These are phyloP conservation scores for Globisporangium cederbergense DNA, from an alignment of 352 stramenopile species.

Conservation along the genomic window DNA sequence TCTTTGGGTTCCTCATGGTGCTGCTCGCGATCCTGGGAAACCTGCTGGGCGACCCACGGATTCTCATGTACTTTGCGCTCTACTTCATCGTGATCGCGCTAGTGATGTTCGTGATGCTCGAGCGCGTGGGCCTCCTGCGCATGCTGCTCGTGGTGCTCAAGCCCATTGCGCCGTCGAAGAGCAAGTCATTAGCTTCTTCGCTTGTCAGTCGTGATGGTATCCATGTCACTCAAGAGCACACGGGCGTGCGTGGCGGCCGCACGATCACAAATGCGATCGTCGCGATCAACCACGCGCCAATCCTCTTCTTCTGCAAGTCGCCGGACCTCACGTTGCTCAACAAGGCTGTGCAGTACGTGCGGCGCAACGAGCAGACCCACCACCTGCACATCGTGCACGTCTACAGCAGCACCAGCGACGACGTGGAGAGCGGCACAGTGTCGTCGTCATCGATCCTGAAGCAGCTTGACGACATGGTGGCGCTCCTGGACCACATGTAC, in stretches of 20 bases:
- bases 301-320: constrained; percentile 88
- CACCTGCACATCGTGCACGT: constrained; percentile 84
- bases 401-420: constrained; percentile 19
- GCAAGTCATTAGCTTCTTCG: neutral
- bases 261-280: constrained; percentile 50
- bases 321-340: constrained; percentile 86
- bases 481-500: constrained; percentile 83
- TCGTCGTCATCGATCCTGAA: neutral
- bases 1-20: constrained; percentile 44
- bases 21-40: constrained; percentile 46
- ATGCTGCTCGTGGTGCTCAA: constrained; percentile 31
- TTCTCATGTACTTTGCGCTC: constrained; percentile 51
- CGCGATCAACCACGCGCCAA: constrained; percentile 47
- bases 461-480: constrained; percentile 36
- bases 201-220: neutral
- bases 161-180: constrained; percentile 29
- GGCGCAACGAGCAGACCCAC: constrained; percentile 82
- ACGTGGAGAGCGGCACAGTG: neutral
- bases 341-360: constrained; percentile 89
- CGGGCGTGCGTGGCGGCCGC: constrained; percentile 34
- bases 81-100: constrained; percentile 44
- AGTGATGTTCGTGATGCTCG: constrained; percentile 50
- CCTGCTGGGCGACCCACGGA: constrained; percentile 38
- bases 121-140: constrained; percentile 41
- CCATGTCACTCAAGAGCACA: constrained; percentile 23